These are phyloP conservation scores for Dactylellina haptotyla DNA, from an alignment of 2,329 filamentous ascomycete genomes.

Conservation along the genomic window DNA sequence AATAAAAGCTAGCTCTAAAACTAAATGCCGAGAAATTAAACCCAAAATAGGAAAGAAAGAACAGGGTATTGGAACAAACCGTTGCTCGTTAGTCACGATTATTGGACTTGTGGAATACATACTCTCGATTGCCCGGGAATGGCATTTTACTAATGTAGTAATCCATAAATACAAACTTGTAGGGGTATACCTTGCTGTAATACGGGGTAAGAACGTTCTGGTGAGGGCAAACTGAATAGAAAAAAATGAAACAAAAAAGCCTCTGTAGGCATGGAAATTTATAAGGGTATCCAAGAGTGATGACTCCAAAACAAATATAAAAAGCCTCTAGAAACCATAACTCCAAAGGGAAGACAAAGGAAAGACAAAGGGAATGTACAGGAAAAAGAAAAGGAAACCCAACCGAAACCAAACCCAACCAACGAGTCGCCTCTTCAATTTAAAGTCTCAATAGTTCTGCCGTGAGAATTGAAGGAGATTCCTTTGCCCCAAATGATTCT, in stretches of 20 bases:
- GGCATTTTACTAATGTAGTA: background rate
- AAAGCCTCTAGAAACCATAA: background rate
- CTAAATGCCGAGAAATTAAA: background rate
- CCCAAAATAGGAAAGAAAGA: too few species aligned
- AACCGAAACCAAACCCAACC: slow-evolving; percentile 3
- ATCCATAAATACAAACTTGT: too few species aligned
- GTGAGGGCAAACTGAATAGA: too few species aligned
- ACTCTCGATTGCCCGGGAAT: slow-evolving; percentile 3
- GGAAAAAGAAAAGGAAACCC: slow-evolving; percentile 26
- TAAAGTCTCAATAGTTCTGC: slow-evolving; percentile 5
- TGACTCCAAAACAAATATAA: background rate
- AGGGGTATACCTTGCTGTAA: too few species aligned
- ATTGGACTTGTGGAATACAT: background rate
- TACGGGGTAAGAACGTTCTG: too few species aligned
- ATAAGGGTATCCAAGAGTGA: background rate
- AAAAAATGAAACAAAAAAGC: background rate
- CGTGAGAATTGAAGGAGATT: slow-evolving; percentile 6
- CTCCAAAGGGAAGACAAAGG: background rate
- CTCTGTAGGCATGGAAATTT: background rate
- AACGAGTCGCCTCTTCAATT: too few species aligned
- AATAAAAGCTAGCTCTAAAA: background rate
- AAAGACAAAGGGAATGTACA: slow-evolving; percentile 3
- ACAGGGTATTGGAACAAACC: too few species aligned
- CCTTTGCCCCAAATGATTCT: slow-evolving; percentile 8
- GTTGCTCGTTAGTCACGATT: background rate